Conservation (phyloP, 2,329 filamentous ascomycete genomes). For the Colletotrichum trifolii region DNA sequence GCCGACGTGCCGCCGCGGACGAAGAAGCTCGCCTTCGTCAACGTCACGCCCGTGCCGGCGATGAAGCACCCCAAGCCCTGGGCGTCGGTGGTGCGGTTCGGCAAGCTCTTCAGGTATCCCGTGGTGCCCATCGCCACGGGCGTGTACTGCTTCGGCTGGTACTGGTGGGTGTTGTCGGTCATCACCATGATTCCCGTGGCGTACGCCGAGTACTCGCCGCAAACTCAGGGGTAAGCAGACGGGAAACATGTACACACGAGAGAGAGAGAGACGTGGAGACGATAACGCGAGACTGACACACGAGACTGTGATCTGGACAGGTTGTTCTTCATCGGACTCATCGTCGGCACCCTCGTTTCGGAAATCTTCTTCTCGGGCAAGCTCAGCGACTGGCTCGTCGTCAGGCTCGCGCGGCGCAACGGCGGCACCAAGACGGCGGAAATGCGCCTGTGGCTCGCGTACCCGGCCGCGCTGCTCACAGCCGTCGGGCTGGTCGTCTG, state of each 20-base stretch:
- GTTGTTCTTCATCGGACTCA: slow-evolving; percentile 63
- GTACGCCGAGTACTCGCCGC: slow-evolving; percentile 58
- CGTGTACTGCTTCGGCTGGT: slow-evolving; percentile 64
- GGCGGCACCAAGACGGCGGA: slow-evolving; percentile 58
- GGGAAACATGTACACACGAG: too few species aligned
- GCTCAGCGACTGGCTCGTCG: slow-evolving; percentile 63
- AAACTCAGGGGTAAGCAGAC: slow-evolving; percentile 57
- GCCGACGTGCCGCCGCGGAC: slow-evolving; percentile 48
- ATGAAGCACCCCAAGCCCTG: slow-evolving; percentile 62
- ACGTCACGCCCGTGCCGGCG: slow-evolving; percentile 58
- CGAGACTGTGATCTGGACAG: slow-evolving; percentile 38
- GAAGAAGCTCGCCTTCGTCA: slow-evolving; percentile 56
- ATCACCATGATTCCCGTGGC: slow-evolving; percentile 65
- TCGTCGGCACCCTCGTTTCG: slow-evolving; percentile 62
- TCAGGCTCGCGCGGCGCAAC: slow-evolving; percentile 56
- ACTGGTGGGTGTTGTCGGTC: slow-evolving; percentile 66
- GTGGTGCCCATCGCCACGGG: slow-evolving; percentile 57
- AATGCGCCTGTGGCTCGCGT: slow-evolving; percentile 66
- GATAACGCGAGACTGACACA: too few species aligned
- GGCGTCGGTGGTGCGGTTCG: slow-evolving; percentile 57
- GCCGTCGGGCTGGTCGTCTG: slow-evolving; percentile 63
- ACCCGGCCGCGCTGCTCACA: slow-evolving; percentile 61
- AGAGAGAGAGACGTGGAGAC: too few species aligned
- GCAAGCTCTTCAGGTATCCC: slow-evolving; percentile 57
- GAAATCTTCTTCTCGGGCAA: slow-evolving; percentile 63